Conservation (phyloP, 2,329 filamentous ascomycete genomes). For the Ascochyta koolunga region DNA sequence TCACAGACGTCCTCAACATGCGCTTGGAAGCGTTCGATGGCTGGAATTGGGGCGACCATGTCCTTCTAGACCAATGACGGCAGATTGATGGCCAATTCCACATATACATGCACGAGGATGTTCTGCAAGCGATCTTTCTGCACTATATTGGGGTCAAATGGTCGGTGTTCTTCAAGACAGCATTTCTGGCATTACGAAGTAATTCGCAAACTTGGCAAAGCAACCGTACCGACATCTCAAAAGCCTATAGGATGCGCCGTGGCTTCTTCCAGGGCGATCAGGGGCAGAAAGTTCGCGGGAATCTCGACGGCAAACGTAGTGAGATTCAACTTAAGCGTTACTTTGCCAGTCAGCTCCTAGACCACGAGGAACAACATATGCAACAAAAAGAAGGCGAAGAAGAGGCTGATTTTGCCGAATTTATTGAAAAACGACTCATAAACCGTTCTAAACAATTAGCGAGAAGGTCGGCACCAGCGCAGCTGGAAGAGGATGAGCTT, state of each 20-base stretch:
- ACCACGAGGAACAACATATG: constrained; percentile 27
- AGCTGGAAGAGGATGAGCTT: no score
- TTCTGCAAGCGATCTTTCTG: constrained; percentile 42
- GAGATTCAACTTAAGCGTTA: constrained; percentile 28
- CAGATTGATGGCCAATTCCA: constrained; percentile 38
- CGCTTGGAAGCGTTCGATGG: constrained; percentile 33
- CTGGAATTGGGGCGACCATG: constrained; percentile 41
- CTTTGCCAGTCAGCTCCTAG: constrained; percentile 36
- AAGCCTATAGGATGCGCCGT: constrained; percentile 29
- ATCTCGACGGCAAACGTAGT: constrained; percentile 29
- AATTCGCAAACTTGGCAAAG: constrained; percentile 28
- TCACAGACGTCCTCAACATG: constrained; percentile 43
- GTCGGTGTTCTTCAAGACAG: constrained; percentile 40
- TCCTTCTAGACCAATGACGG: constrained; percentile 37
- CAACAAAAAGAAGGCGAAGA: constrained; percentile 40
- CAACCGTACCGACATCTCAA: constrained; percentile 23
- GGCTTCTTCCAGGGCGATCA: constrained; percentile 32
- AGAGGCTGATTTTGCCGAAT: constrained; percentile 29
- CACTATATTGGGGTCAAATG: constrained; percentile 42
- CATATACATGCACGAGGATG: constrained; percentile 40
- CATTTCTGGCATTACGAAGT: constrained; percentile 27
- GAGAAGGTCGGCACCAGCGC: neutral
- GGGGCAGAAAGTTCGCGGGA: neutral
- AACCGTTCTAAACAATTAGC: neutral
- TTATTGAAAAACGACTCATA: neutral